phyloP scores from a whole-genome alignment of 2,329 filamentous ascomycete genomes.

The Hypomyces rosellus region DNA sequence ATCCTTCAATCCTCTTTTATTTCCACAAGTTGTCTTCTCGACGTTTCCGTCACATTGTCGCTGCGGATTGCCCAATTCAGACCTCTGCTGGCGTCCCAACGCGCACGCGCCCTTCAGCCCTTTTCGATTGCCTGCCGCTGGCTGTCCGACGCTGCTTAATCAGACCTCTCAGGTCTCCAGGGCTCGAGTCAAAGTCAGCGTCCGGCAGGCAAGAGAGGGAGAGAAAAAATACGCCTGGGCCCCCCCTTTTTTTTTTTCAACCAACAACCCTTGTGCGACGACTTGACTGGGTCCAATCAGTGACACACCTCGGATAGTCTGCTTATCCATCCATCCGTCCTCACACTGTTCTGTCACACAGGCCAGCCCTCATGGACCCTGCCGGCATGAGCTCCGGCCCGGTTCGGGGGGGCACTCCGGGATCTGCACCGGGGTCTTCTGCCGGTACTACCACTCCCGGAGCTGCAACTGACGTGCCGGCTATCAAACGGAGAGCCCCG shows the following conservation, averaged over 20 bases:
- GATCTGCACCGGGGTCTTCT: not conserved
- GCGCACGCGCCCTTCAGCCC: too few species aligned
- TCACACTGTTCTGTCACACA: not conserved
- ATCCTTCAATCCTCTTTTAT: not conserved
- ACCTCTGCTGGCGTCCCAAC: not conserved
- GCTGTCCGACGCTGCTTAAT: not conserved
- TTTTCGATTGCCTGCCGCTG: not conserved
- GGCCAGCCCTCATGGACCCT: conserved; percentile 8
- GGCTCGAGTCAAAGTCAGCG: too few species aligned
- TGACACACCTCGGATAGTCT: too few species aligned
- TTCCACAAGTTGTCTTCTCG: not conserved
- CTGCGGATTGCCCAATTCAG: not conserved
- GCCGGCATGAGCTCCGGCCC: conserved; percentile 4
- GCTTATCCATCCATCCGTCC: not conserved
- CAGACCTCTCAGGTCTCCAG: not conserved
- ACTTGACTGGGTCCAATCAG: too few species aligned
- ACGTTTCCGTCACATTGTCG: not conserved
- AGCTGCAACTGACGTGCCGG: conserved; percentile 5
- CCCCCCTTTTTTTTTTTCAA: too few species aligned
- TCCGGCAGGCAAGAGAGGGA: too few species aligned
- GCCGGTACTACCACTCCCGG: not conserved
- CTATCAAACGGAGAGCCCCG: conserved; percentile 43
- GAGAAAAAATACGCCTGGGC: too few species aligned
- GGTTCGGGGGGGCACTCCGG: not conserved
- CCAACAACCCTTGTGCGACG: too few species aligned